Conservation (phyloP, 108 stramenopile species). For the Fragilariopsis cylindrus region DNA sequence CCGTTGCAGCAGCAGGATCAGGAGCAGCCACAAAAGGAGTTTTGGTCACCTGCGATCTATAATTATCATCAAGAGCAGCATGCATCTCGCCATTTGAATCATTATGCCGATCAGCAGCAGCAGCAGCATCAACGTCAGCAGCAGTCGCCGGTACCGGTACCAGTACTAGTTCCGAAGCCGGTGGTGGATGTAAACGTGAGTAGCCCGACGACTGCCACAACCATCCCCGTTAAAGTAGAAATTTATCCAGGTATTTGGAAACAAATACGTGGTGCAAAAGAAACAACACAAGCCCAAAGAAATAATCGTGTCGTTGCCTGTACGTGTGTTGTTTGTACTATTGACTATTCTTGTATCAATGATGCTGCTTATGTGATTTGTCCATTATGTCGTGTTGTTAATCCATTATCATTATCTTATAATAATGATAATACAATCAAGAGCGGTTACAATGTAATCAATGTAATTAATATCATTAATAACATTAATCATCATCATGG, state of each 20-base stretch:
- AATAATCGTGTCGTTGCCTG: neutral
- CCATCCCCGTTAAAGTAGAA: constrained; percentile 24
- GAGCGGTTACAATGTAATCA: neutral
- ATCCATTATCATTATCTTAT: constrained; percentile 4
- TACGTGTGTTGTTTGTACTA: constrained; percentile 30
- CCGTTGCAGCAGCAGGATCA: neutral
- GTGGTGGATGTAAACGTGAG: neutral
- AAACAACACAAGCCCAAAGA: constrained; percentile 26
- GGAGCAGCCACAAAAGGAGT: no score
- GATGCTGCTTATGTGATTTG: constrained; percentile 47
- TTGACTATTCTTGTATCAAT: constrained; percentile 21
- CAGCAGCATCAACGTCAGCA: neutral
- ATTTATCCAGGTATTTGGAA: constrained; percentile 32
- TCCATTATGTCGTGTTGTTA: constrained; percentile 36
- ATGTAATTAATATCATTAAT: neutral
- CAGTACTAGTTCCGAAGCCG: no score
- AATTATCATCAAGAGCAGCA: no score
- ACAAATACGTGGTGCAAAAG: constrained; percentile 31
- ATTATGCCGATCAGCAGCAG: no score
- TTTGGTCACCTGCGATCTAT: no score
- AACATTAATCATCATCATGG: constrained; percentile 7
- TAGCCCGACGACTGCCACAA: neutral
- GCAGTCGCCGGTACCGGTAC: neutral
- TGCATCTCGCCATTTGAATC: no score
- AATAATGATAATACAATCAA: neutral